These are phyloP conservation scores for Biscogniauxia mediterranea DNA, from an alignment of 2,329 filamentous ascomycete species.

Conservation along the genomic window DNA sequence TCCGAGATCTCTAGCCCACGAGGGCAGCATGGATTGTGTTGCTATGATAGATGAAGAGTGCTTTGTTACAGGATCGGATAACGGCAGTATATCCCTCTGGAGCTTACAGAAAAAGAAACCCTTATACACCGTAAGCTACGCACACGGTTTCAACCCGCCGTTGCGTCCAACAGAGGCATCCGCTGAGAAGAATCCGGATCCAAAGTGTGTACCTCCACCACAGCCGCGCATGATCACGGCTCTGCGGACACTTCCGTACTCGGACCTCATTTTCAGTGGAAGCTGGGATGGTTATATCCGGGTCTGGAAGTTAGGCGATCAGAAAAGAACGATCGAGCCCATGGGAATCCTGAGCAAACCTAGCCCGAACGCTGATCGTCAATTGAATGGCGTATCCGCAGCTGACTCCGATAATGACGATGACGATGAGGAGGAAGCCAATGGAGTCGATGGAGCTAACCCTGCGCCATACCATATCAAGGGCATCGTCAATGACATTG, in stretches of 20 bases:
- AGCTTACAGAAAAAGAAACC: conserved; percentile 93
- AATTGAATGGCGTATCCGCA: conserved; percentile 23
- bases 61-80: conserved; percentile 93
- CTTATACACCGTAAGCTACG: conserved; percentile 72
- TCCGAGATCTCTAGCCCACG: conserved; percentile 55
- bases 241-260: conserved; percentile 80
- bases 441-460: conserved; percentile 18
- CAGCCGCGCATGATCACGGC: conserved; percentile 89
- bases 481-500: conserved; percentile 86
- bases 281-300: conserved; percentile 92
- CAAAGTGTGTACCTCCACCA: conserved; percentile 58
- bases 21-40: conserved; percentile 89
- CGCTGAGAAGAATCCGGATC: conserved; percentile 65
- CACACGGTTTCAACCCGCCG: conserved; percentile 80
- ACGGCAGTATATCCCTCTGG: conserved; percentile 80
- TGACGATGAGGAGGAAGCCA: conserved; percentile 17
- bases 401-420: conserved; percentile 22
- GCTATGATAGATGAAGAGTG: conserved; percentile 84
- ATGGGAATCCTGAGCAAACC: conserved; percentile 62
- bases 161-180: conserved; percentile 67
- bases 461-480: conserved; percentile 43
- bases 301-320: conserved; percentile 80
- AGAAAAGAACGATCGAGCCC: conserved; percentile 74
- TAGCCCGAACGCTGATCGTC: conserved; percentile 5
- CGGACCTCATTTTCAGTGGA: conserved; percentile 84